A percentile compares a stretch with the other conserved stretches of the same genome.
These are phyloP conservation scores for Gossypium davidsonii DNA, from an alignment of 441 rosid species.

Conservation along the genomic window DNA sequence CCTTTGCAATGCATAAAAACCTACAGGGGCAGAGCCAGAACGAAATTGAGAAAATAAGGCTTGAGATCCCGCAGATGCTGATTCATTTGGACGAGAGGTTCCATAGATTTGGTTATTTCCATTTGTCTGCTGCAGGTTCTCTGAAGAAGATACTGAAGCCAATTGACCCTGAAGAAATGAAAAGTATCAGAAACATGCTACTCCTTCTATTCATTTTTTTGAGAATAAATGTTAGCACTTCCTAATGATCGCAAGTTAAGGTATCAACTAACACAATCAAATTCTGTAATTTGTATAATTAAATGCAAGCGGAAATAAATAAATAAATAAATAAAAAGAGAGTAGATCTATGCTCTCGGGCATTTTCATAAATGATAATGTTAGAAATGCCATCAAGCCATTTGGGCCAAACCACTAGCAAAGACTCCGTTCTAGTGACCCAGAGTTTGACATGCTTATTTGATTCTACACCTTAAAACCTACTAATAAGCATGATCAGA, in stretches of 20 bases:
- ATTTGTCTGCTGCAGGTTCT: conserved; percentile 45
- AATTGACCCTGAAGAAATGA: conserved; percentile 65
- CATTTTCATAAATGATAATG: background rate
- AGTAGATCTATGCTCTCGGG: background rate
- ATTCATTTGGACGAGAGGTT: conserved; percentile 50
- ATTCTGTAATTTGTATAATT: background rate
- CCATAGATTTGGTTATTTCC: conserved; percentile 62
- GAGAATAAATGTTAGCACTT: conserved; percentile 10
- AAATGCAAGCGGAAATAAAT: background rate
- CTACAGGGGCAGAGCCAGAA: conserved; percentile 51
- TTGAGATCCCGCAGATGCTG: conserved; percentile 48
- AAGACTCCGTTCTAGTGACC: background rate
- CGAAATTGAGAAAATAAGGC: conserved; percentile 50
- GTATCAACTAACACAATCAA: background rate
- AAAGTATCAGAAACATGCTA: conserved; percentile 15
- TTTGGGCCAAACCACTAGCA: background rate
- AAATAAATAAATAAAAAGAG: background rate
- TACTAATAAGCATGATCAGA: background rate
- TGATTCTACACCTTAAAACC: background rate
- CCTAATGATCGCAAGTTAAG: conserved; percentile 14
- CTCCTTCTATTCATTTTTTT: background rate
- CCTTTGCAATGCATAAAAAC: conserved; percentile 72
- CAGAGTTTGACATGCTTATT: background rate
- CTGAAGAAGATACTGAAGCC: conserved; percentile 80
- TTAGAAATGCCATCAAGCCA: background rate